Evolutionary conservation across 129 eudicot species (phyloP).

Genomic region (Centrapalus pauciflorus): DNA sequence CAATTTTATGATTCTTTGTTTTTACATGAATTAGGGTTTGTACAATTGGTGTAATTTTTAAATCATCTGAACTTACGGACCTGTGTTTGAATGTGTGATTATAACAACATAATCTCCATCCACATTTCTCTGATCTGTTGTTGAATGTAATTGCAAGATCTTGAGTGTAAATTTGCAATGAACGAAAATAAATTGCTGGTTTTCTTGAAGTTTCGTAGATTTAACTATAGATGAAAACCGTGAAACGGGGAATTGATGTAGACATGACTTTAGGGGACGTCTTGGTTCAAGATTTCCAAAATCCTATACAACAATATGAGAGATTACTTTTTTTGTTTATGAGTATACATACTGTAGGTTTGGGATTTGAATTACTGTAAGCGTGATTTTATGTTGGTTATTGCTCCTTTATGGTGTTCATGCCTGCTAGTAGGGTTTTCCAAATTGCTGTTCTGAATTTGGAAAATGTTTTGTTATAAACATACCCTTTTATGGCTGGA

Average conservation of each 20-base stretch:
- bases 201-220: neutral
- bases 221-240: neutral
- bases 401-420: neutral
- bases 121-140: neutral
- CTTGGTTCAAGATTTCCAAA: conserved; percentile 10
- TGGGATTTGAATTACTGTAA: neutral
- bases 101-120: neutral
- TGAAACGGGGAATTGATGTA: neutral
- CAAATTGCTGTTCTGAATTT: neutral
- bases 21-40: conserved; percentile 36
- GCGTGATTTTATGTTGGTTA: neutral
- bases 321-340: neutral
- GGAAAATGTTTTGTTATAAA: neutral
- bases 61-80: neutral
- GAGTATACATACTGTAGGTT: neutral
- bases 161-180: neutral
- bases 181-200: neutral
- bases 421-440: conserved; percentile 18
- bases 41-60: neutral
- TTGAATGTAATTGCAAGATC: conserved; percentile 15
- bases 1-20: conserved; percentile 8
- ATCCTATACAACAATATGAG: neutral
- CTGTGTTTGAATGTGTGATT: neutral
- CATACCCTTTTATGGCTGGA: neutral
- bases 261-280: neutral